These are phyloP conservation scores for Metschnikowia reukaufii DNA, from an alignment of 805 yeast genomes.

Conservation along the genomic window DNA sequence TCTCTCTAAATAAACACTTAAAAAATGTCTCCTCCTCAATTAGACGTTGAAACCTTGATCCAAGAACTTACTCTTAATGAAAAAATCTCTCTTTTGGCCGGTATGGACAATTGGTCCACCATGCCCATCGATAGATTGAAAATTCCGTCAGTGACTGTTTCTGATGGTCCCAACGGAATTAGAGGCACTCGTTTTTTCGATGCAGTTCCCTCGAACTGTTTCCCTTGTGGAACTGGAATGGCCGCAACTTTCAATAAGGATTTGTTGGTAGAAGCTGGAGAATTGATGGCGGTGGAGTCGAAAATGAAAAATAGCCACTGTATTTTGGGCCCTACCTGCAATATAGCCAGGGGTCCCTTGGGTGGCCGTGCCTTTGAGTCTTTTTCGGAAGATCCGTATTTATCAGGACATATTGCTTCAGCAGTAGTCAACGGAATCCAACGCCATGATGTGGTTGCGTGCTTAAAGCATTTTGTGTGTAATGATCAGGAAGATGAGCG, in stretches of 20 bases:
- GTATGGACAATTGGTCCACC: conserved; percentile 22
- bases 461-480: conserved; percentile 62
- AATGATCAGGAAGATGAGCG: conserved; percentile 64
- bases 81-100: conserved; percentile 39
- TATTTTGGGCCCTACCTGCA: conserved; percentile 43
- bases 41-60: conserved; percentile 32
- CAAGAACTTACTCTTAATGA: conserved; percentile 34
- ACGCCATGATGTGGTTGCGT: conserved; percentile 48
- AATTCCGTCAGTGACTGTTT: conserved; percentile 21
- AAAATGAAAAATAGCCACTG: conserved; percentile 52
- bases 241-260: conserved; percentile 57
- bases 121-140: conserved; percentile 17
- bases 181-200: conserved; percentile 57
- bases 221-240: conserved; percentile 61
- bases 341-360: conserved; percentile 56
- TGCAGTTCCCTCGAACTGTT: conserved; percentile 54
- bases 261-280: conserved; percentile 49
- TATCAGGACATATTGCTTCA: conserved; percentile 49
- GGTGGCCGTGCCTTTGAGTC: conserved; percentile 67
- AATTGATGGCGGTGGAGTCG: conserved; percentile 54
- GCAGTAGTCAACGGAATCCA: conserved; percentile 56
- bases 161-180: conserved; percentile 66
- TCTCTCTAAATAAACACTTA: background rate
- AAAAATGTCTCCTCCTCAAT: conserved; percentile 13
- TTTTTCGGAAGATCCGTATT: conserved; percentile 60